These are phyloP conservation scores for Calonectria naviculata DNA, from an alignment of 2,329 filamentous ascomycete species.

Conservation along the genomic window DNA sequence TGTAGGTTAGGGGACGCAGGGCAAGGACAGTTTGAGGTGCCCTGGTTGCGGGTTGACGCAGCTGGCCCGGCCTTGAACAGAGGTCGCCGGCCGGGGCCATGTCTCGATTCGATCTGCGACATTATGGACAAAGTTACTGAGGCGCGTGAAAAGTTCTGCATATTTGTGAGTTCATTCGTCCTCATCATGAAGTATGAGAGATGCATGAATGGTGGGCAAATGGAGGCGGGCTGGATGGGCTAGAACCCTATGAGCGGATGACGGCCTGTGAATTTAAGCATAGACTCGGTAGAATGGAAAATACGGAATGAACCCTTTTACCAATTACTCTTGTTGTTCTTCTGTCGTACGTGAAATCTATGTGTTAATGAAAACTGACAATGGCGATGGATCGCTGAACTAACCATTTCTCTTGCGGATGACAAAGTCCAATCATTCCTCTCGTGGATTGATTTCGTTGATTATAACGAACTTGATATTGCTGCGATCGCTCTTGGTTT, in stretches of 20 bases:
- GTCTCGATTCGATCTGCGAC: constrained; percentile 45
- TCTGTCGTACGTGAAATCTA: too few relatives aligned
- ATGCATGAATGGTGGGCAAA: constrained; percentile 36
- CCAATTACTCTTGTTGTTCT: constrained; percentile 18
- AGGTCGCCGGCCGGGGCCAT: constrained; percentile 28
- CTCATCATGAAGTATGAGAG: constrained; percentile 43
- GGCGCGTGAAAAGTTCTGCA: constrained; percentile 50
- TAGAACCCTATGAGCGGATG: constrained; percentile 36
- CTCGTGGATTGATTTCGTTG: too few relatives aligned
- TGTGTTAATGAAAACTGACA: not conserved
- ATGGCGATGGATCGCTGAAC: too few relatives aligned
- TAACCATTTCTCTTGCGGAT: too few relatives aligned
- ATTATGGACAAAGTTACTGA: constrained; percentile 45
- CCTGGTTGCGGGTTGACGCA: constrained; percentile 28
- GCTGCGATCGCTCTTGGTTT: too few relatives aligned
- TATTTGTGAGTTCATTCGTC: constrained; percentile 43
- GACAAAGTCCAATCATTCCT: too few relatives aligned
- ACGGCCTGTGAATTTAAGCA: constrained; percentile 46
- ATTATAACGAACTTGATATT: too few relatives aligned
- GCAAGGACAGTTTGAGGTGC: constrained; percentile 29
- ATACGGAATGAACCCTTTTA: constrained; percentile 44
- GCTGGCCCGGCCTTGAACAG: constrained; percentile 27
- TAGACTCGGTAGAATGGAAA: constrained; percentile 53
- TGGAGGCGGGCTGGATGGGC: constrained; percentile 35
- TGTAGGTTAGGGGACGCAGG: constrained; percentile 31